A percentile compares a stretch with the other conserved stretches of the same genome.
Conservation (phyloP, 176 grass and related monocot species). For the maize (Zea mays) region Zm-B73-REFERENCE-NAM-5.0 NC_050100.1:44651501-44652000, state of each 20-base stretch:
- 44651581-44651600: constrained; percentile 89
- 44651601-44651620: constrained; percentile 29
- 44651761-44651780: constrained; percentile 88
- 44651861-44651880: neutral
- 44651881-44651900: neutral
- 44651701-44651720: constrained; percentile 54
- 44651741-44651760: constrained; percentile 88
- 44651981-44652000: neutral
- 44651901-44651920: constrained; percentile 25
- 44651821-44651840: constrained; percentile 54
- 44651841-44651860: neutral
- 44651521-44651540: constrained; percentile 96
- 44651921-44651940: constrained; percentile 14
- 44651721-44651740: constrained; percentile 96
- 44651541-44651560: constrained; percentile 94
- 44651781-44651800: constrained; percentile 95
- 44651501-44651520: constrained; percentile 62
- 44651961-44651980: constrained; percentile 16
- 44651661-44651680: neutral
- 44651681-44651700: constrained; percentile 24
- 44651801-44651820: constrained; percentile 98
- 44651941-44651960: constrained; percentile 5
- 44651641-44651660: constrained; percentile 8
- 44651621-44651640: constrained; percentile 24
- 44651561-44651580: constrained; percentile 93